Evolutionary conservation across 2,329 filamentous ascomycete genomes (phyloP), one percentile per base, ranked within the genome.

Genomic region (Chrysosphaeria jannelii): DNA sequence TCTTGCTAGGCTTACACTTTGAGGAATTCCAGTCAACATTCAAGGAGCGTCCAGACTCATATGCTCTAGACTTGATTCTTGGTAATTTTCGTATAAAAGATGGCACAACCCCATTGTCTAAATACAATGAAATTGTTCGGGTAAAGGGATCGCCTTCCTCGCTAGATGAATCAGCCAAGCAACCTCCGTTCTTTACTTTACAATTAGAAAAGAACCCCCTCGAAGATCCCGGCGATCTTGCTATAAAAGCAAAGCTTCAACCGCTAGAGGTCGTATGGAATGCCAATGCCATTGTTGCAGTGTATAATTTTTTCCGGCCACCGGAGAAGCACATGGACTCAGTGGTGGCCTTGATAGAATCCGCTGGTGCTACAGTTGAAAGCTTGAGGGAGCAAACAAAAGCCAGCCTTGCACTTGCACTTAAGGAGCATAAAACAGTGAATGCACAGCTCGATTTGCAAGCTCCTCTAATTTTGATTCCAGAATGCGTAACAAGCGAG

Each of bases 291-390:
- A 56, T 93, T 1, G 65, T 90, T 5, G 79, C 85, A 23, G 64
- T 93, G 19, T 75, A 69, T 25, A 76, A 78, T 34, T 99, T 97
- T 48, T 97, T 99, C 51, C 70, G 81, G 30, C 85, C 85, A 1
- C 88, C 85, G 0, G 79, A 91, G 41, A 60, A 79, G 23, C 88
- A 97, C 39, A 91, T 97, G 79, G 85, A 97, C 39, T 97, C 85
- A 7, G 91, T 99, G 34, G 71, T 66, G 8, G 88, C 85, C 2
- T 54, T 99, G 26, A 75, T 99, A 65, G 88, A 97, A 43, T 76
- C 70, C 22, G 85, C 85, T 5, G 79, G 85, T 13, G 81, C 81
- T 2, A 97, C 85, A 0, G 81, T 97, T 0, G 81, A 97, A 43
- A 81, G 79, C 6, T 53, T 97, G 28, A 62, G 88, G 16, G 79